Percentiles rank a stretch among this genome's conserved stretches.
phyloP scores from a whole-genome alignment of 2,329 filamentous ascomycete species.

The Fusarium pininemorale region DNA sequence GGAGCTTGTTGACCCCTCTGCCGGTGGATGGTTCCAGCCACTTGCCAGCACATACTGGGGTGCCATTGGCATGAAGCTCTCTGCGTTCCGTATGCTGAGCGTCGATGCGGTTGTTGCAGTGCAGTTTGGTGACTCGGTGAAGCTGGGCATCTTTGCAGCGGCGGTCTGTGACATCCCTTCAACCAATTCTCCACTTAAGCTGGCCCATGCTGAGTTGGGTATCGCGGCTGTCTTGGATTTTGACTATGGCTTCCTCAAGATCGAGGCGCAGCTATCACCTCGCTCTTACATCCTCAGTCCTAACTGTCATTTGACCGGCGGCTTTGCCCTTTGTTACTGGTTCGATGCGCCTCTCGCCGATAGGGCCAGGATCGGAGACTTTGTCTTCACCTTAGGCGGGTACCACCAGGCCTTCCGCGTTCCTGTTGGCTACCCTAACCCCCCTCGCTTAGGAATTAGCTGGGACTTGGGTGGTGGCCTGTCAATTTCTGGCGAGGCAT shows the following conservation, averaged over 20 bases:
- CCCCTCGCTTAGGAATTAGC: conserved; percentile 50
- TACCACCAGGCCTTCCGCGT: conserved; percentile 51
- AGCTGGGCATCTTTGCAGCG: conserved; percentile 49
- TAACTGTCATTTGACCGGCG: conserved; percentile 54
- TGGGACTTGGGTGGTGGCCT: conserved; percentile 47
- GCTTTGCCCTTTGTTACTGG: conserved; percentile 53
- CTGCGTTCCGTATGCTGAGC: conserved; percentile 50
- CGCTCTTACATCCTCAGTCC: conserved; percentile 51
- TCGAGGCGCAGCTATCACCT: conserved; percentile 53
- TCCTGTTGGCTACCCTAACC: conserved; percentile 50
- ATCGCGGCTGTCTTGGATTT: conserved; percentile 49
- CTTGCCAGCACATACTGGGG: conserved; percentile 48
- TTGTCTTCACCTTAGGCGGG: conserved; percentile 57
- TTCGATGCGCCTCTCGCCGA: conserved; percentile 42
- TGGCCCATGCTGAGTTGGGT: conserved; percentile 52
- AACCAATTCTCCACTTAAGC: conserved; percentile 18
- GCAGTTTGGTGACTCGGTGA: conserved; percentile 42
- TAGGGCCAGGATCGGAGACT: conserved; percentile 47
- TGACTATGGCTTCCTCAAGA: conserved; percentile 46
- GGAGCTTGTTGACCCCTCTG: not conserved
- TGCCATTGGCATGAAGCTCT: conserved; percentile 50
- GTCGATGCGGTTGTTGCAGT: conserved; percentile 50
- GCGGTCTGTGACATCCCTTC: conserved; percentile 45
- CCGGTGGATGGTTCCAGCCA: conserved; percentile 45
- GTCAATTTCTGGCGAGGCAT: conserved; percentile 51